Evolutionary conservation across 2,329 filamentous ascomycete genomes (phyloP).

Genomic region (Verticillium nubilum): DNA sequence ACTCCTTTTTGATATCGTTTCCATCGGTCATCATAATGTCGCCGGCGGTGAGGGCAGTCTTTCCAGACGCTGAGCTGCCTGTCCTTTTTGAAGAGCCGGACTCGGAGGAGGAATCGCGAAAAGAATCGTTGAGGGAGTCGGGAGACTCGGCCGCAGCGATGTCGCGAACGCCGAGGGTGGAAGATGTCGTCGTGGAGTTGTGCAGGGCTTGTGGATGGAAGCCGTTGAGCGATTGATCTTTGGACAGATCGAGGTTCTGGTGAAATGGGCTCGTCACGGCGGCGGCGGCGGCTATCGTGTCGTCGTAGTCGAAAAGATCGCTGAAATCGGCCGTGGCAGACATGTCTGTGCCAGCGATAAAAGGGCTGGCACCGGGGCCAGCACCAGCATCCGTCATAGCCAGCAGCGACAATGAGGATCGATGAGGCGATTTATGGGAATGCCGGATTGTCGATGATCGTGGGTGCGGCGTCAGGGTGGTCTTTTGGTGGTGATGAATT

Average conservation of each 20-base stretch:
- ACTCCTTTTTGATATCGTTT: constrained; percentile 32
- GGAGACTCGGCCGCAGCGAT: constrained; percentile 32
- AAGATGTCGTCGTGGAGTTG: constrained; percentile 7
- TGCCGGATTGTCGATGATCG: not conserved
- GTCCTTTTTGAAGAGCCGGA: constrained; percentile 45
- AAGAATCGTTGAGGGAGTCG: constrained; percentile 32
- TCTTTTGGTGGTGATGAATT: not conserved
- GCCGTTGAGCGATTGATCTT: not conserved
- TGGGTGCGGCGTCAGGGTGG: not conserved
- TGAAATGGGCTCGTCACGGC: constrained; percentile 22
- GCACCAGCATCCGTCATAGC: constrained; percentile 16
- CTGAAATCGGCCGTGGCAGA: constrained; percentile 19
- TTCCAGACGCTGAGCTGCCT: constrained; percentile 39
- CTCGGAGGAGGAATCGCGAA: constrained; percentile 46
- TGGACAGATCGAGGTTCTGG: constrained; percentile 3
- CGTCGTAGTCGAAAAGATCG: constrained; percentile 31
- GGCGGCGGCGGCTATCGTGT: constrained; percentile 19
- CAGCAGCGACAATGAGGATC: not conserved
- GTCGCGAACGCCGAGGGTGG: constrained; percentile 11
- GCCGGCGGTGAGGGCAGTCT: constrained; percentile 31
- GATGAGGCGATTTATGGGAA: not conserved
- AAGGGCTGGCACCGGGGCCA: constrained; percentile 25
- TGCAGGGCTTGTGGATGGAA: constrained; percentile 9
- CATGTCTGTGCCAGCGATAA: constrained; percentile 31
- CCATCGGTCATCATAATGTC: constrained; percentile 39